Percentiles rank a stretch among this genome's conserved stretches.
These are phyloP conservation scores for Eucalyptus erythrocorys DNA, from an alignment of 345 rosid species.

Conservation along the genomic window DNA sequence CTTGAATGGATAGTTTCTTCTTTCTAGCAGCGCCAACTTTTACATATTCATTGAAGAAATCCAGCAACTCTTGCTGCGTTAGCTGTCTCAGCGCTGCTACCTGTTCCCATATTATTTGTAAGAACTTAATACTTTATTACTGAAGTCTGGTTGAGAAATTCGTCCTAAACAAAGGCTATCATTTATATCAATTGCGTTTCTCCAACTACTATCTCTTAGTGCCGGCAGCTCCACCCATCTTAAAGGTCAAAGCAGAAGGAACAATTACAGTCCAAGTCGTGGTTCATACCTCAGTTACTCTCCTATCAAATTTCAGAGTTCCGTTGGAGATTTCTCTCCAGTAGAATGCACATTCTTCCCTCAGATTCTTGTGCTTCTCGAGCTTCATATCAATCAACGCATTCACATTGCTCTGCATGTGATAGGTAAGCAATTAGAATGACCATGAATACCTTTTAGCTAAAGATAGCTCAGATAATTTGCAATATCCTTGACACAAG, in stretches of 20 bases:
- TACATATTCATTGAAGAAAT: conserved; percentile 58
- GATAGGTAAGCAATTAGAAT: neutral
- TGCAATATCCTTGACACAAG: neutral
- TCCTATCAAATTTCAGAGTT: conserved; percentile 63
- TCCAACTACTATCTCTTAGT: neutral
- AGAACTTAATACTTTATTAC: neutral
- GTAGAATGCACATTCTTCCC: conserved; percentile 68
- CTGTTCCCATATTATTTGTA: conserved; percentile 7
- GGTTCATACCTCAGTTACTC: conserved; percentile 55
- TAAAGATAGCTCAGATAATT: neutral
- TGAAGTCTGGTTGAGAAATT: neutral
- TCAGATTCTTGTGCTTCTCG: conserved; percentile 78
- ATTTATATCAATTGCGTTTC: neutral
- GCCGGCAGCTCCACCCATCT: neutral
- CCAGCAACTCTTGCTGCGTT: conserved; percentile 51
- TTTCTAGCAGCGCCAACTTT: conserved; percentile 55
- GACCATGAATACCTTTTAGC: neutral
- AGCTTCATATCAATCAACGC: conserved; percentile 87
- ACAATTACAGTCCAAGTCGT: neutral
- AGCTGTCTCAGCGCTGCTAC: conserved; percentile 59
- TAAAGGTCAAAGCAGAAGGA: neutral
- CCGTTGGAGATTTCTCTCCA: conserved; percentile 64
- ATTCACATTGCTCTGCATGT: conserved; percentile 53
- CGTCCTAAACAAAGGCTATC: neutral
- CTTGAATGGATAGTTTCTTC: conserved; percentile 50